Evolutionary conservation across 495 filamentous ascomycete genomes (phyloP).

Genomic region (Xylaria grammica): DNA sequence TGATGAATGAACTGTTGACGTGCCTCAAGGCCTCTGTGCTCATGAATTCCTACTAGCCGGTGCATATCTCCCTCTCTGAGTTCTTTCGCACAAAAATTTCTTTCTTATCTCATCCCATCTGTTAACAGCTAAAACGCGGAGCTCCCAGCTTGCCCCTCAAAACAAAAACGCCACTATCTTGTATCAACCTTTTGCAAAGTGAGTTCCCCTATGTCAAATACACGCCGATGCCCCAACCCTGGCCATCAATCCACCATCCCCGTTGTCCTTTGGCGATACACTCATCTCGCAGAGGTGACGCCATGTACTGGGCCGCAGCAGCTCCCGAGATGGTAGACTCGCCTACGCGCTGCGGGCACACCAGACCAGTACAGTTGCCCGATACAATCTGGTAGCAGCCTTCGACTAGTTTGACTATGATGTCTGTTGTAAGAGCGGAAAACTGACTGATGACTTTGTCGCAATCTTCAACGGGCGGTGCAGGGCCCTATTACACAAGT

Average conservation of each 20-base stretch:
- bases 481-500: constrained; percentile 25
- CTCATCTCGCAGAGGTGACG: constrained; percentile 28
- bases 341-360: constrained; percentile 35
- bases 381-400: constrained; percentile 33
- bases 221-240: constrained; percentile 30
- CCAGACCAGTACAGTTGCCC: constrained; percentile 35
- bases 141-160: neutral
- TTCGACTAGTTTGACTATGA: constrained; percentile 33
- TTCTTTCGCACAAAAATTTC: no score
- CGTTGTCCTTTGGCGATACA: constrained; percentile 37
- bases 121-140: no score
- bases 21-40: no score
- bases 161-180: neutral
- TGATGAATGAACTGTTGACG: no score
- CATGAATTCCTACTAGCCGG: no score
- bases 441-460: constrained; percentile 29
- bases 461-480: constrained; percentile 36
- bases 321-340: constrained; percentile 31
- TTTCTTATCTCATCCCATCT: no score
- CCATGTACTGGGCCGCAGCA: constrained; percentile 33
- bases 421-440: constrained; percentile 25
- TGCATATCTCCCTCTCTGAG: no score
- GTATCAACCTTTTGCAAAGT: neutral
- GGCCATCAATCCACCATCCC: constrained; percentile 37
- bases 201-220: constrained; percentile 29